Evolutionary conservation across 2,329 filamentous ascomycete species (phyloP).

Genomic region (Ophiostoma novo-ulmi): DNA sequence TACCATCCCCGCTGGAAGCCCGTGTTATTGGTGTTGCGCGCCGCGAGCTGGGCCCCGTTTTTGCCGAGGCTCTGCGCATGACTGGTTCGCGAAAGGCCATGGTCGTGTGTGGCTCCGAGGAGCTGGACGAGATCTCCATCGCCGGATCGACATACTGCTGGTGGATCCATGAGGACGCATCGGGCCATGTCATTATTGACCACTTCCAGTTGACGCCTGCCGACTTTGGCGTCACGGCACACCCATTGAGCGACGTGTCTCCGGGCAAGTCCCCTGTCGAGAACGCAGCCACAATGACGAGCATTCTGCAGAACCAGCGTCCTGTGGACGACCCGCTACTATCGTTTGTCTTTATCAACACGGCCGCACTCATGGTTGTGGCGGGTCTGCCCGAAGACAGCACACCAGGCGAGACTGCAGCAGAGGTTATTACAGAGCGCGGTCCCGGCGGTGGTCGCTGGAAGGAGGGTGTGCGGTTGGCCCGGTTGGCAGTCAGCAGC

Average conservation of each 20-base stretch:
- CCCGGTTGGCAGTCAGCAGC: conserved; percentile 81
- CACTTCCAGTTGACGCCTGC: conserved; percentile 72
- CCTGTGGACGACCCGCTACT: conserved; percentile 74
- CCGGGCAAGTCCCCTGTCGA: conserved; percentile 79
- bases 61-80: conserved; percentile 75
- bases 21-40: conserved; percentile 90
- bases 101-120: conserved; percentile 84
- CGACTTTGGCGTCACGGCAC: conserved; percentile 78
- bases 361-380: conserved; percentile 78
- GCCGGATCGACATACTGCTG: conserved; percentile 86
- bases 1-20: conserved; percentile 58
- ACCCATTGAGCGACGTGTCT: conserved; percentile 72
- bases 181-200: conserved; percentile 51
- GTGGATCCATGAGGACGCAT: conserved; percentile 57
- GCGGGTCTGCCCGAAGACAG: conserved; percentile 76
- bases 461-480: conserved; percentile 89
- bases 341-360: conserved; percentile 92
- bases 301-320: conserved; percentile 69
- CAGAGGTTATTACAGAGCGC: conserved; percentile 71
- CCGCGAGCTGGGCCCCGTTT: conserved; percentile 78
- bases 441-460: conserved; percentile 83
- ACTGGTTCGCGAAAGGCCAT: conserved; percentile 76
- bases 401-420: conserved; percentile 62
- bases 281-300: conserved; percentile 79
- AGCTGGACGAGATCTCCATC: conserved; percentile 92